Evolutionary conservation across 768 basidiomycete genomes (phyloP).

Genomic region (Phlebiopsis flavidoalba): DNA sequence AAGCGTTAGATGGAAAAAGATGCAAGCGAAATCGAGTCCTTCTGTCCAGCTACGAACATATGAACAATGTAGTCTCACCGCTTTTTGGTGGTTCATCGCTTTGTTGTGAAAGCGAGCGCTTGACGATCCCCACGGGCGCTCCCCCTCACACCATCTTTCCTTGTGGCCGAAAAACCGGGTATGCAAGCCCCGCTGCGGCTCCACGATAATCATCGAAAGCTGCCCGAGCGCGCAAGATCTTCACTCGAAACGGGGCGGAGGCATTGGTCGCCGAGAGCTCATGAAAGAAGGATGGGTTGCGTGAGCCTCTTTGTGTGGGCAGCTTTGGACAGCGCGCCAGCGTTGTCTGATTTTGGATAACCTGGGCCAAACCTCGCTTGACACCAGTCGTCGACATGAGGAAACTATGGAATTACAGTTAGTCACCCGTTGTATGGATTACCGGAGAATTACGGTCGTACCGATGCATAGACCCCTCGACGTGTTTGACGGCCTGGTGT

Average conservation of each 20-base stretch:
- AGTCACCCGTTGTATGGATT: neutral
- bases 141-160: conserved; percentile 46
- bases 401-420: conserved; percentile 31
- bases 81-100: conserved; percentile 66
- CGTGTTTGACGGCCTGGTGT: conserved; percentile 48
- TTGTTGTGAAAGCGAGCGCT: conserved; percentile 74
- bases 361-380: conserved; percentile 75
- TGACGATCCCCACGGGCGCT: conserved; percentile 52
- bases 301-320: conserved; percentile 24
- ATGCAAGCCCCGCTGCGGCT: conserved; percentile 31
- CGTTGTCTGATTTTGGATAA: conserved; percentile 71
- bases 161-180: conserved; percentile 20
- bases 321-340: conserved; percentile 38
- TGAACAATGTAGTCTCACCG: conserved; percentile 9
- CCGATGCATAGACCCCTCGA: conserved; percentile 78
- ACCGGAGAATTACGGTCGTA: conserved; percentile 1
- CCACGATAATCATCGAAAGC: conserved; percentile 71
- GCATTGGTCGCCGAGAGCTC: conserved; percentile 50
- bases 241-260: conserved; percentile 70
- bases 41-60: neutral
- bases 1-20: neutral
- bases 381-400: conserved; percentile 80
- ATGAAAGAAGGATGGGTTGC: conserved; percentile 42
- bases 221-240: conserved; percentile 38
- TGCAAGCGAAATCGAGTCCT: neutral